phyloP scores from a whole-genome alignment of 2,329 filamentous ascomycete genomes.

The Curvularia sp. region DNA sequence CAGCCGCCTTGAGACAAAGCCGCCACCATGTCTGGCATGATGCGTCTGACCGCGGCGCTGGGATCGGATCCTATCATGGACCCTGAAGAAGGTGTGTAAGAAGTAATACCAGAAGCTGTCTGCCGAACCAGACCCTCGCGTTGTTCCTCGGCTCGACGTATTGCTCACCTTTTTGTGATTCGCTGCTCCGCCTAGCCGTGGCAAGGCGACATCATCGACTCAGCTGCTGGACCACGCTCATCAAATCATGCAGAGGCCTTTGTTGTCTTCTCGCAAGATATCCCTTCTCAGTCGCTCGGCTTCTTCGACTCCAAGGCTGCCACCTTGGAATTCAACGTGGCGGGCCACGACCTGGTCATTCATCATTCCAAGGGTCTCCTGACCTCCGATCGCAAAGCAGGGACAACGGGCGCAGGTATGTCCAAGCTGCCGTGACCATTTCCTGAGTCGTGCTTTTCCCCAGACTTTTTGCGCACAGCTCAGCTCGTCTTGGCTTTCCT shows the following conservation, averaged over 20 bases:
- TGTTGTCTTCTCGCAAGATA: constrained; percentile 77
- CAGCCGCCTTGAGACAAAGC: background rate
- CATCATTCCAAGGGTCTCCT: constrained; percentile 85
- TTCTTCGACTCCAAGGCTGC: constrained; percentile 78
- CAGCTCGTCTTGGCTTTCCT: constrained; percentile 32
- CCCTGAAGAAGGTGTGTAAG: constrained; percentile 64
- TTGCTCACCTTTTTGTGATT: constrained; percentile 27
- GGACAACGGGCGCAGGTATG: constrained; percentile 74
- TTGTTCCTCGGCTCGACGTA: constrained; percentile 27
- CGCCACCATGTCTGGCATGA: constrained; percentile 15
- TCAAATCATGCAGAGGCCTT: constrained; percentile 73
- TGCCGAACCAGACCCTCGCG: constrained; percentile 21
- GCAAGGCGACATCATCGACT: background rate
- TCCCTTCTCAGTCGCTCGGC: constrained; percentile 72
- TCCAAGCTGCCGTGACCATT: constrained; percentile 23
- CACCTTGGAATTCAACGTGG: constrained; percentile 71
- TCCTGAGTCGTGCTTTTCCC: constrained; percentile 12
- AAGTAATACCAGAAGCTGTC: constrained; percentile 3
- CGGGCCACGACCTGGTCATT: constrained; percentile 73
- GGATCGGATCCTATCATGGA: constrained; percentile 60
- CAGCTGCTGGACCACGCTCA: constrained; percentile 19
- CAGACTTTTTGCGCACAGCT: constrained; percentile 21
- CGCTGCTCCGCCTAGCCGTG: constrained; percentile 14
- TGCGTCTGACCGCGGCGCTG: constrained; percentile 43
- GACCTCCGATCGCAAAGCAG: constrained; percentile 73